Evolutionary conservation across 257 asterid genomes (phyloP), one percentile per base, ranked within the genome.

Genomic region (Salvia splendens): DNA sequence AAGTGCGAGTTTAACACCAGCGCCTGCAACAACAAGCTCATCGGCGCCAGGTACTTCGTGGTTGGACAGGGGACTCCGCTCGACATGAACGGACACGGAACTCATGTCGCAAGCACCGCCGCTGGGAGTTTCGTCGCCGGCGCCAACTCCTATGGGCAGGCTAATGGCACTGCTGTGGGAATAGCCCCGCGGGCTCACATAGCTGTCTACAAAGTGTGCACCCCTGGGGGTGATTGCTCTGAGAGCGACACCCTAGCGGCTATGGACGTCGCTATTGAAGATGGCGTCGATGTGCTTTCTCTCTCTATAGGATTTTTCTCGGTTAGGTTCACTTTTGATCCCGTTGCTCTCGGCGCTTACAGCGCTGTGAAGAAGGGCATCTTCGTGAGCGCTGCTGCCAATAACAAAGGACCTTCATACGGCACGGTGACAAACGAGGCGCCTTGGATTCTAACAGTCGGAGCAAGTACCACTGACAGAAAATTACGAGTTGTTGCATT

Each of bases 391-490:
- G 75, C 80, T 10, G 64, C 85, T 0, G 85, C 78, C 1, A 80
- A 74, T 0, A 80, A 80, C 36, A 4, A 20, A 0, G 85, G 85
- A 30, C 85, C 83, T 7, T 7, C 85, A 0, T 49, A 47, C 30
- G 6, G 5, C 54, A 33, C 71, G 6, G 0, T 75, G 57, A 68
- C 82, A 0, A 80, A 81, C 5, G 85, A 77, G 57, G 85, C 85
- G n/a, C 85, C 85, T 0, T 80, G 85, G 82, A 80, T 77, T 43
- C 78, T 80, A 9, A 80, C 85, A 0, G 85, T 80, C 0, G 85
- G 85, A 12, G 85, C 85, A 15, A 76, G 82, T 65, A 77, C 85
- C 1, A 77, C 63, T 5, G 85, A 80, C 51, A 45, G 82, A 45
- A 68, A 28, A 3, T 77, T 80, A 70, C 30, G 30, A 38, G 75